Percentiles rank a stretch among this genome's conserved stretches.
These are phyloP conservation scores for Nakaseomyces delphensis DNA, from an alignment of 1,139 yeast genomes.

Conservation along the genomic window DNA sequence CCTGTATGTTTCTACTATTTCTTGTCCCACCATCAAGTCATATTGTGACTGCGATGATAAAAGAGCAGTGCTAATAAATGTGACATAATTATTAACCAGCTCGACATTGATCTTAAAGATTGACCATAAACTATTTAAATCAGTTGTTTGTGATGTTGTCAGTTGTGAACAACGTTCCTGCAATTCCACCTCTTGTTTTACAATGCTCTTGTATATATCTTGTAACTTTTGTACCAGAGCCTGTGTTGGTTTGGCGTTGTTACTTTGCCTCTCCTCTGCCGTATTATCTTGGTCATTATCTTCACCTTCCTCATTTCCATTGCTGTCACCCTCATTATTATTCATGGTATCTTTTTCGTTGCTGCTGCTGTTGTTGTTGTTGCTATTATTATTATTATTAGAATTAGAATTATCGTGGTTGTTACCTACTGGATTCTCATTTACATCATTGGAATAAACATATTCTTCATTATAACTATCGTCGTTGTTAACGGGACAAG, in stretches of 20 bases:
- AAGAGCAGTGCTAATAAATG: slow-evolving; percentile 59
- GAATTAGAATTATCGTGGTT: no score
- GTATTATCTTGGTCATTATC: slow-evolving; percentile 15
- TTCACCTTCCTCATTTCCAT: slow-evolving; percentile 15
- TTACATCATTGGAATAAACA: slow-evolving; percentile 7
- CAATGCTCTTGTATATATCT: slow-evolving; percentile 63
- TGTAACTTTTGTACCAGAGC: slow-evolving; percentile 60
- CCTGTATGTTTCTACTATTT: slow-evolving; percentile 64
- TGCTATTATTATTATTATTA: slow-evolving; percentile 13
- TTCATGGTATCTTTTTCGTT: slow-evolving; percentile 14
- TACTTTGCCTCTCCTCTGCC: slow-evolving; percentile 33
- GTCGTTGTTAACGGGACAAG: slow-evolving; percentile 13
- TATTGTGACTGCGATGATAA: slow-evolving; percentile 55
- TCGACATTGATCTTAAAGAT: slow-evolving; percentile 61
- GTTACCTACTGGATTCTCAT: slow-evolving; percentile 9
- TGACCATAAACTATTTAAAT: slow-evolving; percentile 55
- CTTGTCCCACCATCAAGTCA: slow-evolving; percentile 43
- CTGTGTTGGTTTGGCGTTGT: slow-evolving; percentile 56
- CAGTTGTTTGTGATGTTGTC: slow-evolving; percentile 41
- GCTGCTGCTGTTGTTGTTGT: slow-evolving; percentile 14
- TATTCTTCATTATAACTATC: slow-evolving; percentile 12
- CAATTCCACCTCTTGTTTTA: slow-evolving; percentile 57
- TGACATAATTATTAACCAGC: slow-evolving; percentile 59
- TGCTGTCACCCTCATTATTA: slow-evolving; percentile 11
- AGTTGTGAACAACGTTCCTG: slow-evolving; percentile 54